Evolutionary conservation across 2,329 filamentous ascomycete genomes (phyloP).

Genomic region (Talaromyces sp.): DNA sequence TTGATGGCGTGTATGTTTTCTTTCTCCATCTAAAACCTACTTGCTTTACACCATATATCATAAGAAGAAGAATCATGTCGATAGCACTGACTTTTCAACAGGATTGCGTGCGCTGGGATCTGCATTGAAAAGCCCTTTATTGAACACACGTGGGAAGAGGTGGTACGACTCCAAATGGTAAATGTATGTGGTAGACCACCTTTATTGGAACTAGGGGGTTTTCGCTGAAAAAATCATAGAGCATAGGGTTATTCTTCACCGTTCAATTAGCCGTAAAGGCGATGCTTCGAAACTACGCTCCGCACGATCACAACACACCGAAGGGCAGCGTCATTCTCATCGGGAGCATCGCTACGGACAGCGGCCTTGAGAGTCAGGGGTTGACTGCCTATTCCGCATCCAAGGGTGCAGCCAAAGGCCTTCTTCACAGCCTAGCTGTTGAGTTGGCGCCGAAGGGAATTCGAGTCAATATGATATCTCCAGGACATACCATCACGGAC

Average conservation of each 20-base stretch:
- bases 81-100: background rate
- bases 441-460: constrained; percentile 33
- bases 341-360: background rate
- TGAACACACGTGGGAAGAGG: constrained; percentile 8
- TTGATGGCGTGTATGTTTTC: background rate
- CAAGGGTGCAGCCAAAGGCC: constrained; percentile 20
- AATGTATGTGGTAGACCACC: background rate
- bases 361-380: background rate
- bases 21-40: background rate
- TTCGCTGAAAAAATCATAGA: background rate
- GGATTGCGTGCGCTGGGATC: constrained; percentile 25
- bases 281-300: background rate
- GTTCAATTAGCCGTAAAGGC: background rate
- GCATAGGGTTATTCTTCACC: background rate
- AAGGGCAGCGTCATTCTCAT: background rate
- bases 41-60: background rate
- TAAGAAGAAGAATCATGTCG: background rate
- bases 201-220: background rate
- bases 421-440: constrained; percentile 28
- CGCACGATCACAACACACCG: background rate
- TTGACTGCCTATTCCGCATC: background rate
- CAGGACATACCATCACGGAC: constrained; percentile 35
- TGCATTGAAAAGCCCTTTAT: constrained; percentile 33
- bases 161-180: background rate
- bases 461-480: constrained; percentile 39